Base-by-base conservation (phyloP, 73 alveolate genomes). In the Paramecium tetraurelia region DNA sequence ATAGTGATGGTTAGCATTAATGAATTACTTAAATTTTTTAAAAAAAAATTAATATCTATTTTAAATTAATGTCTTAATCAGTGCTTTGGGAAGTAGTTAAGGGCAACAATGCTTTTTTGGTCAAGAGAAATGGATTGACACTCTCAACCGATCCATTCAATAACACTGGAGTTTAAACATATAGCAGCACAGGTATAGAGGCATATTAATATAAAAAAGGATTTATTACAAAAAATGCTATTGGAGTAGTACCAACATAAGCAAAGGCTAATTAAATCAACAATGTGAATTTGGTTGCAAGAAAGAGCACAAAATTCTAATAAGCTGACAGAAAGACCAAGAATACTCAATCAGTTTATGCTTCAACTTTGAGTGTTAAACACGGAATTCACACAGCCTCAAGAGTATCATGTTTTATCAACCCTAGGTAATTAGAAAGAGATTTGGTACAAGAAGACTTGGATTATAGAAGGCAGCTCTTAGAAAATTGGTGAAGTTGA, bases 101-200 rank as follows among this genome's bases (percentile, higher is more conserved):
- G 76, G 57, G 57, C 10, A 40, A 80, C 36, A 80, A 80, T 80
- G 90, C 90, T 24, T 80, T 76, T 48, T 48, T 80, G 46, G 50
- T 44, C 4, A 80, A 80, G 75, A 44, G 75, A 80, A 44, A 80
- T 44, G 90, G 90, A 40, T 41, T 41, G 24, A 4, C 76, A 40
- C 16, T 80, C 16, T 80, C 90, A 80, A 44, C 90, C 24, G 90
- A 80, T 24, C 90, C 90, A 80, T 80, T 41, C 31, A 80, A 80
- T 46, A 80, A 80, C 72, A 80, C 90, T 9, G 90, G 90, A 20
- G 72, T 80, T 2, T 80, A 80, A 43, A 80, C 90, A 80, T 80
- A 76, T 5, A 40, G 71, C 70, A 43, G 43, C 7, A 21, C 71
- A 38, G 89, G 89, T 76, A 76, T 8, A 4, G 5, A 16, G 43